Percentiles rank a stretch among this genome's conserved stretches.
Conservation (phyloP, 768 basidiomycete genomes). For the Calocybe gangraenosa region DNA sequence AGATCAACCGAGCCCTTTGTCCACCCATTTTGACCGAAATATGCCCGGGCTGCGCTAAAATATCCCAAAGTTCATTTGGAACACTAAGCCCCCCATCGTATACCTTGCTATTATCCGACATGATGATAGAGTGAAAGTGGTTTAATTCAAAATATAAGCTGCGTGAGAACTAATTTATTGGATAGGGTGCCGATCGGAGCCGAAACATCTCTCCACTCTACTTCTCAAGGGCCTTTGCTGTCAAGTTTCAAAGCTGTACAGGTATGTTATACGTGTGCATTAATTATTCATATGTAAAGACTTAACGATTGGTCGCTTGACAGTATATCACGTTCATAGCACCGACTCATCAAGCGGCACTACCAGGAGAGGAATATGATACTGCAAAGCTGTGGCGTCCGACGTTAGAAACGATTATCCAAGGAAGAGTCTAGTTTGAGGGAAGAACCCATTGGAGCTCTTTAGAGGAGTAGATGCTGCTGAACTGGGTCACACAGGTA, state of each 20-base stretch:
- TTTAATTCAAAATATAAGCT: no score
- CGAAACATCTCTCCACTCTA: conserved; percentile 51
- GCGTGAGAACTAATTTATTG: no score
- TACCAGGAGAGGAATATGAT: conserved; percentile 37
- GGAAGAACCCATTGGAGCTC: conserved; percentile 16
- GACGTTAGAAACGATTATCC: conserved; percentile 59
- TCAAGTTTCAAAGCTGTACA: no score
- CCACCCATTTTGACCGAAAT: conserved; percentile 22
- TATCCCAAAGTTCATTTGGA: conserved; percentile 21
- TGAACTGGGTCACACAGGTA: no score
- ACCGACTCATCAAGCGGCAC: conserved; percentile 25
- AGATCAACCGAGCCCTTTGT: conserved; percentile 23
- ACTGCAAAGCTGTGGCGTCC: conserved; percentile 60
- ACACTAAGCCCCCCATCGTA: conserved; percentile 27
- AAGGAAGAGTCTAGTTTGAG: conserved; percentile 60
- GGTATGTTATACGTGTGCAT: conserved; percentile 18
- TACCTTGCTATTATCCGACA: no score
- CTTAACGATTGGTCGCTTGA: conserved; percentile 6
- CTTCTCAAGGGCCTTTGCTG: conserved; percentile 41
- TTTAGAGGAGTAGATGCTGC: conserved; percentile 9
- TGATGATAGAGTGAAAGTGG: no score
- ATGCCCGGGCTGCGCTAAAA: conserved; percentile 26
- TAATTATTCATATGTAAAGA: neutral
- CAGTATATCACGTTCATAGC: conserved; percentile 63
- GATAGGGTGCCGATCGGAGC: no score